Percentiles rank a stretch among this genome's conserved stretches.
Evolutionary conservation across 345 rosid genomes (phyloP).

Genomic region (Sonneratia caseolaris): DNA sequence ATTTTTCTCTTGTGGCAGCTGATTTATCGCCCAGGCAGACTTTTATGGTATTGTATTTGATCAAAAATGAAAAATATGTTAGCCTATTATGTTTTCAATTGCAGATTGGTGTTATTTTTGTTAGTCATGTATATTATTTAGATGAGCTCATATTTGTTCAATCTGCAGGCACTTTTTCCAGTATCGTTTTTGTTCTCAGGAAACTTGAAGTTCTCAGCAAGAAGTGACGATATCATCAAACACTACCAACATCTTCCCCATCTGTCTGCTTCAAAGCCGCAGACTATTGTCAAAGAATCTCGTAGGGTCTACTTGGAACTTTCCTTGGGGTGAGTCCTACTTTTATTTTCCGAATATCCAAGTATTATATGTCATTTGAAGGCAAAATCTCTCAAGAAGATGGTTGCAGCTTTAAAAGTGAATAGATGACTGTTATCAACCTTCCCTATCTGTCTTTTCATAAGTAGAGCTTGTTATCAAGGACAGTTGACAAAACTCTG

Average conservation of each 20-base stretch:
- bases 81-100: background rate
- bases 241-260: slow-evolving; percentile 48
- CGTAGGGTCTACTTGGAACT: slow-evolving; percentile 87
- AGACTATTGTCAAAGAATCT: slow-evolving; percentile 27
- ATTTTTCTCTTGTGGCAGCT: slow-evolving; percentile 41
- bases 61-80: background rate
- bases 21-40: slow-evolving; percentile 33
- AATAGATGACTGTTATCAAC: no score
- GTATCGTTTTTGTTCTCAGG: slow-evolving; percentile 52
- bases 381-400: background rate
- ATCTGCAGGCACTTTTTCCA: slow-evolving; percentile 63
- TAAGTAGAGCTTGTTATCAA: background rate
- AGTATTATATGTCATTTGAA: background rate
- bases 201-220: slow-evolving; percentile 73
- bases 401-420: background rate
- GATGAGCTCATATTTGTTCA: background rate
- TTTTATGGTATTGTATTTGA: slow-evolving; percentile 52
- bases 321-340: slow-evolving; percentile 69
- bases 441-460: background rate
- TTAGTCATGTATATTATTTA: background rate
- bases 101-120: background rate
- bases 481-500: background rate
- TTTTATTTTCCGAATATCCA: background rate
- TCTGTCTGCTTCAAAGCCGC: slow-evolving; percentile 38
- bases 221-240: slow-evolving; percentile 37